Evolutionary conservation across 116 monocot genomes (phyloP).

Genomic region (Phalaenopsis hybrid): DNA sequence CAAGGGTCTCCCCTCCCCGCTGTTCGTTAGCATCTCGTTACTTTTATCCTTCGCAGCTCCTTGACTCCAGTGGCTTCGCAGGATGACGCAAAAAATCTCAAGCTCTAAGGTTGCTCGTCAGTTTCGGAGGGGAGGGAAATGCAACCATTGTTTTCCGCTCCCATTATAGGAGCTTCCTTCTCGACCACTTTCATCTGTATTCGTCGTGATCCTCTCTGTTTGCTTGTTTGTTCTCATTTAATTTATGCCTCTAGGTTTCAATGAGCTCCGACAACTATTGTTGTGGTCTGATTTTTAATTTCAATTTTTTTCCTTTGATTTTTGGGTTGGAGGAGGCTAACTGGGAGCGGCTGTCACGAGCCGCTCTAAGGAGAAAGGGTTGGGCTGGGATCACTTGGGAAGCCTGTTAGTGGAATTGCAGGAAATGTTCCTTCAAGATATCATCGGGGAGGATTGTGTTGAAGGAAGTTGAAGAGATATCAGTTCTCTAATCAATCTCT

Average conservation of each 20-base stretch:
- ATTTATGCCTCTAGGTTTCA: neutral
- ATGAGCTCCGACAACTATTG: neutral
- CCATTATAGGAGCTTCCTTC: neutral
- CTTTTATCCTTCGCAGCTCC: too few species aligned
- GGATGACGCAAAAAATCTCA: too few species aligned
- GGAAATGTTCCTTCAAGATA: slow-evolving; percentile 55
- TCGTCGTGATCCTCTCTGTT: neutral
- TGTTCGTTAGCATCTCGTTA: too few species aligned
- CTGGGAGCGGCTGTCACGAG: slow-evolving; percentile 86
- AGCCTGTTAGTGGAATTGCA: slow-evolving; percentile 58
- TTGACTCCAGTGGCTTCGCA: too few species aligned
- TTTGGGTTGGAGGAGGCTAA: slow-evolving; percentile 37
- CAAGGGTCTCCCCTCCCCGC: too few species aligned
- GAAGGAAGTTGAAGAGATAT: slow-evolving; percentile 21
- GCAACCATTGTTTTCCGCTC: neutral
- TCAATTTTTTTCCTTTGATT: neutral
- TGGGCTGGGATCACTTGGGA: slow-evolving; percentile 26
- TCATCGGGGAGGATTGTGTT: slow-evolving; percentile 65
- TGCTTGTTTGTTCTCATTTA: neutral
- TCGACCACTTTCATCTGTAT: neutral
- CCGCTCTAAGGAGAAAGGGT: slow-evolving; percentile 53
- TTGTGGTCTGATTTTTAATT: neutral
- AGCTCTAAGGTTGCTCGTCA: too few species aligned
- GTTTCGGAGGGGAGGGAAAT: neutral
- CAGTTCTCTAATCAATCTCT: neutral